Conservation (phyloP, 202 grass and related monocot species). For the Panicum hallii region DNA sequence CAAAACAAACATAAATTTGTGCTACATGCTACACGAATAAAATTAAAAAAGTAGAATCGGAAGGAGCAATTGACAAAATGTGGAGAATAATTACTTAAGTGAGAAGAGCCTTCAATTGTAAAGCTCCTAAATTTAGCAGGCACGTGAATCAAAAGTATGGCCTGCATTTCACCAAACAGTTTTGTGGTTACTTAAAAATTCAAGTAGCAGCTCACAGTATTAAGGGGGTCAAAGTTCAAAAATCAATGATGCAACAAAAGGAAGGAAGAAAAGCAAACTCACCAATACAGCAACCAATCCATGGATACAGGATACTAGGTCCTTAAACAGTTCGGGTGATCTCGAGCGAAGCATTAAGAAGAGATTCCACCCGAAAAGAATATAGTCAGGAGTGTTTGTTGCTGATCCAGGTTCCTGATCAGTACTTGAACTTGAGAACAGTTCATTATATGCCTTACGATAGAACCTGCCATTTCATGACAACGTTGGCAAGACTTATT, state of each 20-base stretch:
- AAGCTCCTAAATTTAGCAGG: constrained; percentile 77
- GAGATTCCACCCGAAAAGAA: constrained; percentile 82
- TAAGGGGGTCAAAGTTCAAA: constrained; percentile 14
- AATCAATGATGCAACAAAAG: constrained; percentile 35
- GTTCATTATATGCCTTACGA: constrained; percentile 72
- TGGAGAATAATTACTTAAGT: constrained; percentile 65
- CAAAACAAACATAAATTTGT: constrained; percentile 41
- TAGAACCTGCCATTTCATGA: constrained; percentile 68
- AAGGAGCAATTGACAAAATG: constrained; percentile 35
- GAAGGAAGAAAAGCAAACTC: constrained; percentile 41
- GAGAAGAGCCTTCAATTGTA: constrained; percentile 73
- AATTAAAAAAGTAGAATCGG: constrained; percentile 1
- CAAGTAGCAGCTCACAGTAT: constrained; percentile 27
- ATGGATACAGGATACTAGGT: constrained; percentile 81
- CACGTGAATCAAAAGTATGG: constrained; percentile 90
- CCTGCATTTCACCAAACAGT: constrained; percentile 57
- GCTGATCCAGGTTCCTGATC: constrained; percentile 42
- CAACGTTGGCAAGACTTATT: constrained; percentile 15
- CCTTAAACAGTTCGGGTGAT: constrained; percentile 69
- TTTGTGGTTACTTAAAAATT: constrained; percentile 25
- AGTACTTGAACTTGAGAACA: constrained; percentile 64
- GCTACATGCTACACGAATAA: constrained; percentile 11
- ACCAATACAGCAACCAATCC: constrained; percentile 90
- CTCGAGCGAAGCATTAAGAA: constrained; percentile 80
- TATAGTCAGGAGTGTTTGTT: constrained; percentile 55